These are phyloP conservation scores for Trichoderma polysporum DNA, from an alignment of 2,329 filamentous ascomycete genomes.

Conservation along the genomic window DNA sequence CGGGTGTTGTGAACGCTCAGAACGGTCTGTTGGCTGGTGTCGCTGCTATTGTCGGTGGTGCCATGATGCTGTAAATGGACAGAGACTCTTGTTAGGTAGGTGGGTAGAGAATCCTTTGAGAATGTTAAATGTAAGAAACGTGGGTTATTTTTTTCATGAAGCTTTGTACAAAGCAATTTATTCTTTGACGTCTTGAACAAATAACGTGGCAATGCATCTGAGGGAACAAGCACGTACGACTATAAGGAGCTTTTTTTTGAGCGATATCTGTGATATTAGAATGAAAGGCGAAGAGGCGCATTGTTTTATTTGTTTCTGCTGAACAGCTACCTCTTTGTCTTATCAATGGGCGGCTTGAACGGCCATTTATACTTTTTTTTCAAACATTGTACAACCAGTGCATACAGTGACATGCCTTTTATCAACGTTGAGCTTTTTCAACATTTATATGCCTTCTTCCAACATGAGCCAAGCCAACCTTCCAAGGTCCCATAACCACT, in stretches of 20 bases:
- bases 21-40: conserved; percentile 39
- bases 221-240: background rate
- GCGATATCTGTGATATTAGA: background rate
- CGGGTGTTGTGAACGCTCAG: conserved; percentile 34
- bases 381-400: background rate
- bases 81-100: too few species aligned
- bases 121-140: background rate
- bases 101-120: background rate
- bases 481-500: background rate
- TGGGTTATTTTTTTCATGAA: background rate
- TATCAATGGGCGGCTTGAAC: background rate
- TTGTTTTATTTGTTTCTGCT: background rate
- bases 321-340: background rate
- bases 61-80: conserved; percentile 35
- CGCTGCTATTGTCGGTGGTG: conserved; percentile 37
- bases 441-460: background rate
- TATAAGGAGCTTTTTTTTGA: background rate
- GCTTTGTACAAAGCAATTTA: background rate
- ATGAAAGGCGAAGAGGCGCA: background rate
- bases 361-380: background rate
- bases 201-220: background rate
- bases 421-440: background rate
- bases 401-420: background rate
- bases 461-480: background rate
- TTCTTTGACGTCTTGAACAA: background rate